These are phyloP conservation scores for Chaetomium olivaceum DNA, from an alignment of 2,329 filamentous ascomycete species.

Conservation along the genomic window DNA sequence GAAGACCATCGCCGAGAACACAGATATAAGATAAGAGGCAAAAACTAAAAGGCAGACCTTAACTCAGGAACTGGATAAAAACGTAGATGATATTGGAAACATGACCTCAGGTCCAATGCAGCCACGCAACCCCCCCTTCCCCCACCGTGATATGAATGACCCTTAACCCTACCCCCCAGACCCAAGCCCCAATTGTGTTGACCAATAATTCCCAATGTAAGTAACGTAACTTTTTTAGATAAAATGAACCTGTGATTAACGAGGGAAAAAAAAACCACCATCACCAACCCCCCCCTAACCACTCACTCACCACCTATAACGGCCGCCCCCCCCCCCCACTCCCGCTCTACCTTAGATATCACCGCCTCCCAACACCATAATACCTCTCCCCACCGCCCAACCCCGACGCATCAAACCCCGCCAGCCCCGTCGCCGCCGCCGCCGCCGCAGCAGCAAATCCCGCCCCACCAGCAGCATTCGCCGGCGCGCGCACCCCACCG, in stretches of 20 bases:
- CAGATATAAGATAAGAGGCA: not conserved
- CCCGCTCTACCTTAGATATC: not conserved
- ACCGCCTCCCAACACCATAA: constrained; percentile 29
- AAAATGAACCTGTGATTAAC: not conserved
- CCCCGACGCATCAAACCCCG: constrained; percentile 35
- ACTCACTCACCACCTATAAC: no score
- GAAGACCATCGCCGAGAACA: not conserved
- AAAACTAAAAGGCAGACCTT: not conserved
- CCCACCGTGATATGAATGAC: not conserved
- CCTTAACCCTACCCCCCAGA: not conserved
- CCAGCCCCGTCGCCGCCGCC: constrained; percentile 28
- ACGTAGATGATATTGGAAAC: not conserved
- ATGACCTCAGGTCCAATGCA: no score
- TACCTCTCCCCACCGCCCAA: constrained; percentile 32
- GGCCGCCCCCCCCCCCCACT: no score
- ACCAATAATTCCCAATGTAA: not conserved
- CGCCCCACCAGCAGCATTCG: constrained; percentile 31
- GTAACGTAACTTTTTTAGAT: not conserved
- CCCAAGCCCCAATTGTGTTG: not conserved
- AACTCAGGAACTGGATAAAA: not conserved
- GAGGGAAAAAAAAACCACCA: not conserved
- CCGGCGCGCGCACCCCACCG: constrained; percentile 31
- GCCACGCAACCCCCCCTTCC: no score
- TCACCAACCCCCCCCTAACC: not conserved
- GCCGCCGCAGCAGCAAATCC: constrained; percentile 25